Evolutionary conservation across 2,329 filamentous ascomycete genomes (phyloP).

Genomic region (Verticillium zaregamsianum): DNA sequence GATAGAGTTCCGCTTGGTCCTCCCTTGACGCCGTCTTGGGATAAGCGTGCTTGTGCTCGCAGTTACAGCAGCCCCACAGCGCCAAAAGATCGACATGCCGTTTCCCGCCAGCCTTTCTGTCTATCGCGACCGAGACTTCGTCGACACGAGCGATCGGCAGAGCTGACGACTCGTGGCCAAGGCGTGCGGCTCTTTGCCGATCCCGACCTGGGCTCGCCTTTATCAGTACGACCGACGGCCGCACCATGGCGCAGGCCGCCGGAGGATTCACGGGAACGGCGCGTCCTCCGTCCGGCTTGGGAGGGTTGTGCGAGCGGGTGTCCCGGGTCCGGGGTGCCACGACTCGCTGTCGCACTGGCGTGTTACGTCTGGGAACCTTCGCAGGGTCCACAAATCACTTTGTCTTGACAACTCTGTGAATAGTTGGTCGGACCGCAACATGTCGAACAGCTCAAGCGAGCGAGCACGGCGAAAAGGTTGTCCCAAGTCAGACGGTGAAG

Average conservation of each 20-base stretch:
- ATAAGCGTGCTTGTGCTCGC: not conserved
- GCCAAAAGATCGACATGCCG: not conserved
- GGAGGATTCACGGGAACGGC: not conserved
- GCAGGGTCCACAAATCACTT: not conserved
- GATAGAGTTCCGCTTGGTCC: not conserved
- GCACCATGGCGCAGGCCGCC: not conserved
- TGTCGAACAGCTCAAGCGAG: not conserved
- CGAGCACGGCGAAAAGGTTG: not conserved
- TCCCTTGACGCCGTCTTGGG: not conserved
- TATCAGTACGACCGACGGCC: not conserved
- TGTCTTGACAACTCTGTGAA: not conserved
- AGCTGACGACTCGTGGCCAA: conserved; percentile 1
- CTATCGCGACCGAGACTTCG: not conserved
- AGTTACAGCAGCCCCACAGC: not conserved
- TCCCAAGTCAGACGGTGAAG: too few species aligned
- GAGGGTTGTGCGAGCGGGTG: not conserved
- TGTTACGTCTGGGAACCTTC: not conserved
- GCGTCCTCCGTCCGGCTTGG: not conserved
- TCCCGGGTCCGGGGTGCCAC: not conserved
- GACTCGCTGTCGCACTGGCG: not conserved
- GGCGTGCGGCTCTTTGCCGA: conserved; percentile 2
- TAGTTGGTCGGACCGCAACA: not conserved
- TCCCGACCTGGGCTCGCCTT: not conserved
- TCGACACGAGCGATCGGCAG: not conserved
- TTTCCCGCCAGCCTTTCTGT: not conserved